Conservation (phyloP, 2,329 filamentous ascomycete genomes). For the Fusarium napiforme region DNA sequence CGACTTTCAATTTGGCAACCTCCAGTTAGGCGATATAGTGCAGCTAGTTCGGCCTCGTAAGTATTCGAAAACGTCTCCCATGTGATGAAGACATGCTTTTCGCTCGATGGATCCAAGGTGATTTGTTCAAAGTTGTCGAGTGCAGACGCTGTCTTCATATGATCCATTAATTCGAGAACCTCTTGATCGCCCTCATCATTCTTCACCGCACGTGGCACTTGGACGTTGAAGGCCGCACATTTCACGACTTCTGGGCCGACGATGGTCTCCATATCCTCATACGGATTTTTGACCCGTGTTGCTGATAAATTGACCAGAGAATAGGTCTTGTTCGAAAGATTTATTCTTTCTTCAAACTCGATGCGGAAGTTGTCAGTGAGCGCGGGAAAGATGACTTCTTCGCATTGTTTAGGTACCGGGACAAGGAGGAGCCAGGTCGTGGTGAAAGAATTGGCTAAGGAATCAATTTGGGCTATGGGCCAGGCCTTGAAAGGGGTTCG, state of each 20-base stretch:
- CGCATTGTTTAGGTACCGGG: slow-evolving; percentile 30
- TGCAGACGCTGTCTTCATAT: slow-evolving; percentile 69
- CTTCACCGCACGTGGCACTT: slow-evolving; percentile 48
- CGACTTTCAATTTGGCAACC: slow-evolving; percentile 31
- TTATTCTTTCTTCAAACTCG: slow-evolving; percentile 40
- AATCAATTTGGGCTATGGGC: slow-evolving; percentile 48
- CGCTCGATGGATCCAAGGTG: slow-evolving; percentile 16
- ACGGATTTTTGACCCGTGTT: slow-evolving; percentile 47
- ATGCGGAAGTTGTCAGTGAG: slow-evolving; percentile 45
- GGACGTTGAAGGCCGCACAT: slow-evolving; percentile 50
- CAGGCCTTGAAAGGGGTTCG: slow-evolving; percentile 40
- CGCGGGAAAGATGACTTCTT: slow-evolving; percentile 42
- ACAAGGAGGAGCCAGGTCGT: slow-evolving; percentile 50
- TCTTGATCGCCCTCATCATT: slow-evolving; percentile 36
- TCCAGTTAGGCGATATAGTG: slow-evolving; percentile 42
- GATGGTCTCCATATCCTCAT: slow-evolving; percentile 35
- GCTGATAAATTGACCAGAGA: slow-evolving; percentile 44
- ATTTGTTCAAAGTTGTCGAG: slow-evolving; percentile 36
- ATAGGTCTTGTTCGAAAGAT: slow-evolving; percentile 32
- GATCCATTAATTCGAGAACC: slow-evolving; percentile 66
- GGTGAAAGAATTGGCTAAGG: slow-evolving; percentile 44
- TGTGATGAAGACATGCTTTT: slow-evolving; percentile 41
- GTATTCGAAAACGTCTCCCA: slow-evolving; percentile 46
- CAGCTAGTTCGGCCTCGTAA: slow-evolving; percentile 49
- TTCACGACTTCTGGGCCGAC: slow-evolving; percentile 14